phyloP scores from a whole-genome alignment of 225 moss, liverwort and hornwort species.

The Marchantia polymorpha region DNA sequence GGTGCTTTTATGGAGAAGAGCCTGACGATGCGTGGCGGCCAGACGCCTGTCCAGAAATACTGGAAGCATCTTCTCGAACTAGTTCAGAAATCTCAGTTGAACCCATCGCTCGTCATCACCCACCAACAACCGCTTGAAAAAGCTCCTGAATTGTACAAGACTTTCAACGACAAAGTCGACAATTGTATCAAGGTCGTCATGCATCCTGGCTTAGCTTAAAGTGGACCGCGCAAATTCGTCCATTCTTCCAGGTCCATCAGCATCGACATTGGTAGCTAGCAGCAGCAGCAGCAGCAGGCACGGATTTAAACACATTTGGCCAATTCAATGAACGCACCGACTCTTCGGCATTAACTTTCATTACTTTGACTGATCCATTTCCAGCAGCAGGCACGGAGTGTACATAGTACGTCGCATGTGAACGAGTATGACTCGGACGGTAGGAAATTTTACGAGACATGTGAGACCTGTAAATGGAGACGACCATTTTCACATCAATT shows the following conservation, averaged over 20 bases:
- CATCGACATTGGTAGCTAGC: not conserved
- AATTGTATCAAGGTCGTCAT: slow-evolving; percentile 66
- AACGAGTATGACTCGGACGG: too few species aligned
- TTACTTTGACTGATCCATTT: too few species aligned
- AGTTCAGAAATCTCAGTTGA: slow-evolving; percentile 48
- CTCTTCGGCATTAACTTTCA: too few species aligned
- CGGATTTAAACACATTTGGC: not conserved
- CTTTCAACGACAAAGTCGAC: slow-evolving; percentile 61
- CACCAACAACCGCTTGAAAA: slow-evolving; percentile 52
- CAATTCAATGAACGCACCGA: too few species aligned
- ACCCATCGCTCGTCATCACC: slow-evolving; percentile 49
- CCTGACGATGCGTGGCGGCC: slow-evolving; percentile 68
- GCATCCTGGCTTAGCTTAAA: slow-evolving; percentile 5
- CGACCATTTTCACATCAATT: too few species aligned
- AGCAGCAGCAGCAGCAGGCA: slow-evolving; percentile 10
- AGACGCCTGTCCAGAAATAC: slow-evolving; percentile 79
- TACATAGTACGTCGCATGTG: too few species aligned
- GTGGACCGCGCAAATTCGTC: not conserved
- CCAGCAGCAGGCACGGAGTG: too few species aligned
- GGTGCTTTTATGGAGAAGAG: slow-evolving; percentile 92
- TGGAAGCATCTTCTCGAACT: slow-evolving; percentile 58
- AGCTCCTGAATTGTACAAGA: slow-evolving; percentile 58
- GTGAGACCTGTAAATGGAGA: too few species aligned
- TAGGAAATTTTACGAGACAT: too few species aligned
- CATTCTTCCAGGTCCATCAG: too few species aligned